Evolutionary conservation across 129 eudicot species (phyloP).

Genomic region (Deinandra increscens): DNA sequence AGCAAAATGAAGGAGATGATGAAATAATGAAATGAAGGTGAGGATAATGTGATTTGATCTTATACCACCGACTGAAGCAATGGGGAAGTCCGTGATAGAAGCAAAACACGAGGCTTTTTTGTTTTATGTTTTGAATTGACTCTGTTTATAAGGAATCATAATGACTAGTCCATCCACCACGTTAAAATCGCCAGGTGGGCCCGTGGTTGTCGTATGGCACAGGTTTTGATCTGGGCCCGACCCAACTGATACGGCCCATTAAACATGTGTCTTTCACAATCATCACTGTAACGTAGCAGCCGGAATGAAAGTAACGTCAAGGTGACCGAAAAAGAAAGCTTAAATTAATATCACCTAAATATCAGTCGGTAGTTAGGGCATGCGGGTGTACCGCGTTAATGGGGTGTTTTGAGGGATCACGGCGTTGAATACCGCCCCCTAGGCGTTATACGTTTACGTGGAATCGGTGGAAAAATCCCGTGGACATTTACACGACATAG

Average conservation of each 20-base stretch:
- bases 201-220: conserved; percentile 4
- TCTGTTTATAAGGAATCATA: conserved; percentile 10
- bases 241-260: not conserved
- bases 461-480: too few relatives aligned
- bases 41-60: not conserved
- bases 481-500: too few relatives aligned
- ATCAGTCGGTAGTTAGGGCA: too few relatives aligned
- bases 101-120: conserved; percentile 15
- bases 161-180: conserved; percentile 13
- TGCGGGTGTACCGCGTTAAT: too few relatives aligned
- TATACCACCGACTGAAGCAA: conserved; percentile 1
- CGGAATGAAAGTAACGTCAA: conserved; percentile 2
- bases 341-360: not conserved
- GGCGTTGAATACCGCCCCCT: too few relatives aligned
- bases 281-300: not conserved
- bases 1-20: conserved; percentile 17
- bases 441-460: too few relatives aligned
- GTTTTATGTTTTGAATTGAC: conserved; percentile 20
- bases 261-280: conserved; percentile 1
- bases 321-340: not conserved
- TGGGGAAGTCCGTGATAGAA: conserved; percentile 21
- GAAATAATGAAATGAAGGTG: not conserved
- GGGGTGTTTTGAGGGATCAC: too few relatives aligned
- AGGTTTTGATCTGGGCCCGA: not conserved
- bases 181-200: conserved; percentile 21